Evolutionary conservation across 2,329 filamentous ascomycete genomes (phyloP).

Genomic region (Penicillium sp.): DNA sequence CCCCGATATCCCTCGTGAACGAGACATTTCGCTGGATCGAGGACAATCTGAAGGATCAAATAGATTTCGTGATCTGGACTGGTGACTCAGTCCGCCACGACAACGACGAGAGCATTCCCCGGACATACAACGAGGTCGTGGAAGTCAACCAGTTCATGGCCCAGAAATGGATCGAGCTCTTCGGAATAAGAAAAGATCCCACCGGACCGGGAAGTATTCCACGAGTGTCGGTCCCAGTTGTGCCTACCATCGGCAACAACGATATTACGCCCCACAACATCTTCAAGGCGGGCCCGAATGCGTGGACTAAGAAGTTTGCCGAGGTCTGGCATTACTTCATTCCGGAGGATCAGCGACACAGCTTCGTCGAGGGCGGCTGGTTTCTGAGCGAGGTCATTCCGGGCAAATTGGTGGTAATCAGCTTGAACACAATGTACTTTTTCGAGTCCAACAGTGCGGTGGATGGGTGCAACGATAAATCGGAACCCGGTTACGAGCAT

Average conservation of each 20-base stretch:
- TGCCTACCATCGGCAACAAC: slow-evolving; percentile 94
- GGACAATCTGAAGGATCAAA: slow-evolving; percentile 65
- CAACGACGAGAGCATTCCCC: slow-evolving; percentile 74
- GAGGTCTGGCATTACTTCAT: slow-evolving; percentile 82
- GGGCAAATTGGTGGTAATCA: slow-evolving; percentile 77
- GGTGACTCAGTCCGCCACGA: slow-evolving; percentile 87
- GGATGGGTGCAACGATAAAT: slow-evolving; percentile 73
- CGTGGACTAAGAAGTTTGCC: slow-evolving; percentile 71
- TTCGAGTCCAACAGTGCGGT: slow-evolving; percentile 91
- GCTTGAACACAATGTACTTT: slow-evolving; percentile 94
- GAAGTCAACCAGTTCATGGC: slow-evolving; percentile 70
- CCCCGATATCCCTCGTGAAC: slow-evolving; percentile 72
- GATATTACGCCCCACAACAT: slow-evolving; percentile 97
- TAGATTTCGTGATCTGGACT: slow-evolving; percentile 92
- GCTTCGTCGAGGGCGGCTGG: slow-evolving; percentile 89
- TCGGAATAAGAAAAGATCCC: slow-evolving; percentile 49
- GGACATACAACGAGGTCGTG: slow-evolving; percentile 69
- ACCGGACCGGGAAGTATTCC: slow-evolving; percentile 44
- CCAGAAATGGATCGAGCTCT: slow-evolving; percentile 69
- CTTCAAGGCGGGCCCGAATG: slow-evolving; percentile 75
- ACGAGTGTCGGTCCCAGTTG: slow-evolving; percentile 68
- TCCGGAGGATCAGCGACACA: slow-evolving; percentile 84
- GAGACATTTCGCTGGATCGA: slow-evolving; percentile 87
- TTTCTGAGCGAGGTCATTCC: slow-evolving; percentile 91
- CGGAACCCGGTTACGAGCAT: slow-evolving; percentile 86